Percentiles rank a stretch among this genome's conserved stretches.
Evolutionary conservation across 2,329 filamentous ascomycete species (phyloP).

Genomic region (Fusarium sp.): DNA sequence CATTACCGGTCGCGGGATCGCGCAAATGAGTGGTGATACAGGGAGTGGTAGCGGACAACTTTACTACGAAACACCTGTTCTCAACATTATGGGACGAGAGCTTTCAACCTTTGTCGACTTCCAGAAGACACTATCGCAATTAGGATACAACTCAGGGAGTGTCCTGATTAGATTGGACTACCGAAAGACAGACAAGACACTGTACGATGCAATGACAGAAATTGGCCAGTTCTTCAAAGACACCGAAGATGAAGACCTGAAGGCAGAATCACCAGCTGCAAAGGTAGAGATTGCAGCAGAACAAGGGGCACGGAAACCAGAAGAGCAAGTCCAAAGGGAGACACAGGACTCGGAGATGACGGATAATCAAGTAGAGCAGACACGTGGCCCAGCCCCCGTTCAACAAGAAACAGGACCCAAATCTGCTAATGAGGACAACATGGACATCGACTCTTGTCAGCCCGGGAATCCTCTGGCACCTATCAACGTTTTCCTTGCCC

Average conservation of each 20-base stretch:
- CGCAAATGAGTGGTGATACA: conserved; percentile 64
- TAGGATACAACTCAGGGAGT: conserved; percentile 87
- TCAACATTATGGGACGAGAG: conserved; percentile 85
- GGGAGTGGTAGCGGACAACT: conserved; percentile 75
- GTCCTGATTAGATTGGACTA: conserved; percentile 82
- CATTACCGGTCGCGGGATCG: conserved; percentile 84
- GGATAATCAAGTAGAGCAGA: conserved; percentile 20
- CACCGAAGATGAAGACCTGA: conserved; percentile 46
- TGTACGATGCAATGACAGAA: conserved; percentile 85
- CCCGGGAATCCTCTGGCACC: conserved; percentile 55
- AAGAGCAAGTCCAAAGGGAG: conserved; percentile 12
- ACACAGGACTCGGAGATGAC: conserved; percentile 38
- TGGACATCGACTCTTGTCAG: conserved; percentile 36
- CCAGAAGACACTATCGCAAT: conserved; percentile 86
- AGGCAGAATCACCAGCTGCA: conserved; percentile 2
- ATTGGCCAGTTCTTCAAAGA: conserved; percentile 80
- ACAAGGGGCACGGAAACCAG: conserved; percentile 15
- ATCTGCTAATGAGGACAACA: conserved; percentile 7
- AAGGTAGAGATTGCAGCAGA: conserved; percentile 7
- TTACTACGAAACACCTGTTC: conserved; percentile 85
- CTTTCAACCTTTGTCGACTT: conserved; percentile 80
- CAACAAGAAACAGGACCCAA: conserved; percentile 5
- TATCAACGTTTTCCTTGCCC: conserved; percentile 80
- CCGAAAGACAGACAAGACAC: conserved; percentile 76
- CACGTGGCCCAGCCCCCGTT: not conserved